These are phyloP conservation scores for Nakazawaea pomicola DNA, from an alignment of 805 yeast species.

Conservation along the genomic window DNA sequence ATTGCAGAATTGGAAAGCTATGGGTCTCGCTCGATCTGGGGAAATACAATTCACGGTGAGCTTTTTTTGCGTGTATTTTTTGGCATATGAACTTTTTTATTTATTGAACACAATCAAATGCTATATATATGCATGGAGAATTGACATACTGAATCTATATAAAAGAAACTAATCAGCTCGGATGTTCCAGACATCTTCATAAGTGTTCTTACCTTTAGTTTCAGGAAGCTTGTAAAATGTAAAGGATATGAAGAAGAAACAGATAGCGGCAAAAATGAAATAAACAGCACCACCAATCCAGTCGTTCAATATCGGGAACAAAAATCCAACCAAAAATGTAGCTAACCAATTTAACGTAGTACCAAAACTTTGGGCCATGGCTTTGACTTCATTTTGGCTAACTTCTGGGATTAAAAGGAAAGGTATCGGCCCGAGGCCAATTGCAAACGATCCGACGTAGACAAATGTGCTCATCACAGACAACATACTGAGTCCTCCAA, in stretches of 20 bases:
- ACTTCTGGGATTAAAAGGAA: conserved; percentile 84
- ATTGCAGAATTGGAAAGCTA: not conserved
- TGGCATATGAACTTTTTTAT: not conserved
- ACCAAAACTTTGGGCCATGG: conserved; percentile 90
- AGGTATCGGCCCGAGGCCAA: conserved; percentile 93
- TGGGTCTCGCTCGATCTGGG: too few species aligned
- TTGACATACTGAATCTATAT: not conserved
- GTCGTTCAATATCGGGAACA: conserved; percentile 70
- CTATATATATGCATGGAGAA: too few species aligned
- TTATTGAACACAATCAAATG: not conserved
- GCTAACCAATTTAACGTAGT: conserved; percentile 89
- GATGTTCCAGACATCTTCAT: conserved; percentile 61
- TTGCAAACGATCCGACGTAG: conserved; percentile 68
- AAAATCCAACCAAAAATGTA: conserved; percentile 73
- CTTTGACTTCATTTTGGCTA: conserved; percentile 75
- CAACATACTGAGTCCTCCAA: conserved; percentile 36
- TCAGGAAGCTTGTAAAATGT: conserved; percentile 58
- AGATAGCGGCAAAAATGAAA: conserved; percentile 59
- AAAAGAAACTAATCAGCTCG: not conserved
- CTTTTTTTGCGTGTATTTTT: too few species aligned
- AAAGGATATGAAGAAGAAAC: conserved; percentile 45
- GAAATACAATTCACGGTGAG: too few species aligned
- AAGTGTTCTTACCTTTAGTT: conserved; percentile 60
- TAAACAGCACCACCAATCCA: conserved; percentile 76
- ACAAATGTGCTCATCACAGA: conserved; percentile 61